Percentiles rank a stretch among this genome's conserved stretches.
Conservation (phyloP, 164 flowering plant genomes). For the Kingdonia uniflora region DNA sequence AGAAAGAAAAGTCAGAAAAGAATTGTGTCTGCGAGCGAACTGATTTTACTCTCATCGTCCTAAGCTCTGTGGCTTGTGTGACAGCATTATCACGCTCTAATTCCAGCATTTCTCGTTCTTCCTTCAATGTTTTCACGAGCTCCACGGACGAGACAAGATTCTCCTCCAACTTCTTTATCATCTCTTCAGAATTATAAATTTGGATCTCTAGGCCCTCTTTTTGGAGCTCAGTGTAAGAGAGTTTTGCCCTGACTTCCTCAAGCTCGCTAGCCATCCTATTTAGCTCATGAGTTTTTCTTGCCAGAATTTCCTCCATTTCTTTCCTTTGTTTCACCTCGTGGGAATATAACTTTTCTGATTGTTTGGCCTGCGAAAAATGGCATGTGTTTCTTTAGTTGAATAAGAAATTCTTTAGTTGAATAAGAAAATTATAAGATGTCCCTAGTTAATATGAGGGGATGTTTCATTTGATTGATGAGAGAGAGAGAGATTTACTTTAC, state of each 20-base stretch:
- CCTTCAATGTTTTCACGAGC: constrained; percentile 33
- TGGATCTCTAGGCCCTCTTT: constrained; percentile 36
- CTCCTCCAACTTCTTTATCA: constrained; percentile 41
- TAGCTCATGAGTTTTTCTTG: constrained; percentile 30
- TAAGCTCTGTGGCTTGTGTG: constrained; percentile 46
- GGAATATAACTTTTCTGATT: constrained; percentile 32
- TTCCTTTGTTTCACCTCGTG: constrained; percentile 37
- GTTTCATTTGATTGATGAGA: no score
- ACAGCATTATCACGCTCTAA: constrained; percentile 57
- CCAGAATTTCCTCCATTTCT: constrained; percentile 41
- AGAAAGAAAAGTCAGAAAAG: constrained; percentile 46
- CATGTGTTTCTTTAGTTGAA: no score
- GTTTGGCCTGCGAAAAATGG: constrained; percentile 37
- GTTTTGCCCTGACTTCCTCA: constrained; percentile 28
- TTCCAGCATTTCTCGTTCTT: constrained; percentile 50
- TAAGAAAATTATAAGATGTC: no score
- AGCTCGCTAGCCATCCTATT: constrained; percentile 32
- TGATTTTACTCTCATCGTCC: constrained; percentile 23
- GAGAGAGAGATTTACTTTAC: constrained; percentile 30
- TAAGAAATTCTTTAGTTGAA: no score
- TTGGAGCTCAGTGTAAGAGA: constrained; percentile 29
- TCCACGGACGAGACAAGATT: constrained; percentile 53
- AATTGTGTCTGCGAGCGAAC: constrained; percentile 15
- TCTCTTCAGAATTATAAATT: constrained; percentile 23
- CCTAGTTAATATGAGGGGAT: no score